phyloP scores from a whole-genome alignment of 78 protist species.

The Speleostelium caveatum region DNA sequence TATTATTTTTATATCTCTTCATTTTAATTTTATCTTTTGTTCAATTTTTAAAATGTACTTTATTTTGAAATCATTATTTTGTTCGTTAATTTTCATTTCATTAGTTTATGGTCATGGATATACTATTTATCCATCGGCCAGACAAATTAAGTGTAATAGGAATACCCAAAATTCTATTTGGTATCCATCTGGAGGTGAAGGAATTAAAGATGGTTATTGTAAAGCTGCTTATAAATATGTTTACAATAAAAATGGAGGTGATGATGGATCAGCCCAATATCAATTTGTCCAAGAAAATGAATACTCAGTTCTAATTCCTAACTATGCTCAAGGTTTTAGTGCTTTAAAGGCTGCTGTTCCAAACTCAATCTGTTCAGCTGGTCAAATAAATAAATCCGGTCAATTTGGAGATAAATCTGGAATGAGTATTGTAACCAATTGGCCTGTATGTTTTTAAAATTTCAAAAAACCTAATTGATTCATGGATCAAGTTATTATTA shows the following conservation, averaged over 20 bases:
- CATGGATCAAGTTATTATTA: too few relatives aligned
- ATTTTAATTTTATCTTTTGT: too few relatives aligned
- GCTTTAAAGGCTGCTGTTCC: constrained; percentile 54
- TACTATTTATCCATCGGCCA: constrained; percentile 7
- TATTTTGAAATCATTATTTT: too few relatives aligned
- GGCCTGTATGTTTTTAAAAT: constrained; percentile 18
- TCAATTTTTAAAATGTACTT: too few relatives aligned
- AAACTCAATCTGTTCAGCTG: constrained; percentile 29
- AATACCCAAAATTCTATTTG: background rate
- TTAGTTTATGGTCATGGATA: too few relatives aligned
- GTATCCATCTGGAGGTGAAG: constrained; percentile 25
- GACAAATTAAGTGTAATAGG: constrained; percentile 25
- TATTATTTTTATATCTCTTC: too few relatives aligned
- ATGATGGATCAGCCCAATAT: constrained; percentile 2
- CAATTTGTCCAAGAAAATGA: constrained; percentile 65
- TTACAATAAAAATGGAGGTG: background rate
- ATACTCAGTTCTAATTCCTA: constrained; percentile 42
- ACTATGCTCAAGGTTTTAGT: constrained; percentile 33
- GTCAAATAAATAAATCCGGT: background rate
- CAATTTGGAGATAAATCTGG: constrained; percentile 46
- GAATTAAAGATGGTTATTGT: constrained; percentile 8
- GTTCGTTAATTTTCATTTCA: too few relatives aligned
- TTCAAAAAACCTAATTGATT: too few relatives aligned
- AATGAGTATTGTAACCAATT: constrained; percentile 1
- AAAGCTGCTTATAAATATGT: constrained; percentile 44